A percentile compares a stretch with the other conserved stretches of the same genome.
Conservation (phyloP, 306 rosid genomes). For the Trifolium repens region DNA sequence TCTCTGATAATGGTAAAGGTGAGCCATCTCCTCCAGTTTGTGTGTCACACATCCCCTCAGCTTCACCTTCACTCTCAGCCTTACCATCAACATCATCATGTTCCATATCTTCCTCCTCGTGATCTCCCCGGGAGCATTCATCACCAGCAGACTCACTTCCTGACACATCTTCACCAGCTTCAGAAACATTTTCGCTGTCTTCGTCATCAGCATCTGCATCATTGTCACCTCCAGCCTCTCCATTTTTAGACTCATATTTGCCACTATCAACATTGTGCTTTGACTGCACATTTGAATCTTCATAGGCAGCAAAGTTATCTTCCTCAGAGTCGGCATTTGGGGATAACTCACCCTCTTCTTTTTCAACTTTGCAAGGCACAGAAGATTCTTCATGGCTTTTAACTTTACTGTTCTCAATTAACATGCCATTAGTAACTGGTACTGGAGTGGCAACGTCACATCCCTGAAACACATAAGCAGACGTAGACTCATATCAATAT, state of each 20-base stretch:
- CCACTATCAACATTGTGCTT: constrained; percentile 55
- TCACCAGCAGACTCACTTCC: constrained; percentile 96
- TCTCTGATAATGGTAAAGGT: constrained; percentile 66
- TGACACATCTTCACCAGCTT: constrained; percentile 77
- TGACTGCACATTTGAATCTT: constrained; percentile 55
- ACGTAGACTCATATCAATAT: constrained; percentile 26
- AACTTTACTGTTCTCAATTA: constrained; percentile 56
- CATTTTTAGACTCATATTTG: constrained; percentile 61
- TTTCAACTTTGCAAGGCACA: constrained; percentile 74
- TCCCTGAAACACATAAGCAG: constrained; percentile 60
- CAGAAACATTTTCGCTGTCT: constrained; percentile 91
- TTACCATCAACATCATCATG: constrained; percentile 77
- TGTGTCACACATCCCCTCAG: constrained; percentile 75
- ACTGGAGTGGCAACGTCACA: constrained; percentile 47
- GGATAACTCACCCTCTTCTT: constrained; percentile 98
- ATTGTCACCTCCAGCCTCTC: constrained; percentile 72
- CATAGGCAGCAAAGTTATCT: constrained; percentile 75
- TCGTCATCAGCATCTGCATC: constrained; percentile 96
- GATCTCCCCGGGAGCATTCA: constrained; percentile 85
- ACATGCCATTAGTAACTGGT: constrained; percentile 57
- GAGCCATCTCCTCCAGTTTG: constrained; percentile 77
- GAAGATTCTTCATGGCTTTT: constrained; percentile 64
- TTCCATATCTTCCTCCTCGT: constrained; percentile 78
- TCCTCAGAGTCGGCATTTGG: constrained; percentile 86
- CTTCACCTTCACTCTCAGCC: constrained; percentile 99